Percentiles rank a stretch among this genome's conserved stretches.
Conservation (phyloP, 352 stramenopile species). For the Peronospora belbahrii region DNA sequence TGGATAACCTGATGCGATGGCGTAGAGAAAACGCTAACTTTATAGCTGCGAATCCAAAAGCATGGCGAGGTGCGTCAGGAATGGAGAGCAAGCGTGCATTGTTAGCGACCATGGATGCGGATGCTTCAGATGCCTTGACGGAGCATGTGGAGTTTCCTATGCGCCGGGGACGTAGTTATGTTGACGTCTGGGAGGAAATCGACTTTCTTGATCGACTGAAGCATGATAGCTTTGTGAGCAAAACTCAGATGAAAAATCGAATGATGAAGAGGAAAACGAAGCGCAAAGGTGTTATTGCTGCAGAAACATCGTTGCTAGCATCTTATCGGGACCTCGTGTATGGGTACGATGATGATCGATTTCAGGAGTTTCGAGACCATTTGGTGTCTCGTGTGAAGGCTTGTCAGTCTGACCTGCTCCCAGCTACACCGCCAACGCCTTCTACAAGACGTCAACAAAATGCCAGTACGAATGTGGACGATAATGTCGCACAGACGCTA, state of each 20-base stretch:
- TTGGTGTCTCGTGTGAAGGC: constrained; percentile 33
- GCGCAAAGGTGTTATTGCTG: constrained; percentile 8
- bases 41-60: constrained; percentile 36
- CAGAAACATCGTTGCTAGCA: constrained; percentile 15
- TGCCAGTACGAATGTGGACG: constrained; percentile 3
- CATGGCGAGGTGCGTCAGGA: constrained; percentile 5
- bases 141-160: constrained; percentile 26
- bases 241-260: constrained; percentile 18
- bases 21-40: constrained; percentile 50
- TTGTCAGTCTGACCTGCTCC: constrained; percentile 4
- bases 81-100: constrained; percentile 30
- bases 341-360: constrained; percentile 72
- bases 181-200: constrained; percentile 70
- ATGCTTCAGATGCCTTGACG: constrained; percentile 27
- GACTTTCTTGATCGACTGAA: constrained; percentile 44
- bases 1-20: constrained; percentile 45
- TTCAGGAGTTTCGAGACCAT: constrained; percentile 35
- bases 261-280: constrained; percentile 24
- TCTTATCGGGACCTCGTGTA: constrained; percentile 60
- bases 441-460: constrained; percentile 15
- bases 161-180: constrained; percentile 57
- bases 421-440: constrained; percentile 10
- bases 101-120: constrained; percentile 34
- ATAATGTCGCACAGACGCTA: constrained; percentile 8
- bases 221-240: constrained; percentile 23